A percentile compares a stretch with the other conserved stretches of the same genome.
These are phyloP conservation scores for Pseudoneurospora amorphoporcata DNA, from an alignment of 495 filamentous ascomycete genomes.

Conservation along the genomic window DNA sequence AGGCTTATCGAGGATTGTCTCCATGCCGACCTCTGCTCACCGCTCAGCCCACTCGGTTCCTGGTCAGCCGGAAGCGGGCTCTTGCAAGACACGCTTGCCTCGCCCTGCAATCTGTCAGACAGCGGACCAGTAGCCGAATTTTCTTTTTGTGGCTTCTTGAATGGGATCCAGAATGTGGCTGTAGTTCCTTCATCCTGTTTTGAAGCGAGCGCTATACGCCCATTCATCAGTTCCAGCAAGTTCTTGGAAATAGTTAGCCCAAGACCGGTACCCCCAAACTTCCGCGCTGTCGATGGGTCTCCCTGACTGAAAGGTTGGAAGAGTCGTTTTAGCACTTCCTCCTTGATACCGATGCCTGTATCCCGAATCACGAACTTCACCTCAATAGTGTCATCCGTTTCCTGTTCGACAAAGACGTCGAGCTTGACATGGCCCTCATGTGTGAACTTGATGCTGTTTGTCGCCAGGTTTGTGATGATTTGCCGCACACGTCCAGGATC, in stretches of 20 bases:
- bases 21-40: slow-evolving; percentile 20
- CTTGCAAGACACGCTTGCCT: slow-evolving; percentile 50
- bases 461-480: slow-evolving; percentile 76
- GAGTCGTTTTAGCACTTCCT: slow-evolving; percentile 57
- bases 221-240: slow-evolving; percentile 74
- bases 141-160: slow-evolving; percentile 40
- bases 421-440: slow-evolving; percentile 57
- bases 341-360: slow-evolving; percentile 76
- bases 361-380: slow-evolving; percentile 61
- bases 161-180: slow-evolving; percentile 58
- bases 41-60: slow-evolving; percentile 7
- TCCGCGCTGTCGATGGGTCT: slow-evolving; percentile 63
- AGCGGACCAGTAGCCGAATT: slow-evolving; percentile 34
- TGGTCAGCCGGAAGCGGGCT: slow-evolving; percentile 24
- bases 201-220: slow-evolving; percentile 55
- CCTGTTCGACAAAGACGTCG: slow-evolving; percentile 34
- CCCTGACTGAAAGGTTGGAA: slow-evolving; percentile 85
- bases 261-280: slow-evolving; percentile 73
- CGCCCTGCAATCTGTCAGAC: slow-evolving; percentile 51
- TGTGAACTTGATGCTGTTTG: slow-evolving; percentile 86
- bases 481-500: slow-evolving; percentile 74
- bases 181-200: slow-evolving; percentile 50
- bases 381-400: slow-evolving; percentile 37
- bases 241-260: slow-evolving; percentile 73
- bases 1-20: slow-evolving; percentile 23